Conservation (phyloP, 2,329 filamentous ascomycete genomes). For the Diplodia seriata region DNA sequence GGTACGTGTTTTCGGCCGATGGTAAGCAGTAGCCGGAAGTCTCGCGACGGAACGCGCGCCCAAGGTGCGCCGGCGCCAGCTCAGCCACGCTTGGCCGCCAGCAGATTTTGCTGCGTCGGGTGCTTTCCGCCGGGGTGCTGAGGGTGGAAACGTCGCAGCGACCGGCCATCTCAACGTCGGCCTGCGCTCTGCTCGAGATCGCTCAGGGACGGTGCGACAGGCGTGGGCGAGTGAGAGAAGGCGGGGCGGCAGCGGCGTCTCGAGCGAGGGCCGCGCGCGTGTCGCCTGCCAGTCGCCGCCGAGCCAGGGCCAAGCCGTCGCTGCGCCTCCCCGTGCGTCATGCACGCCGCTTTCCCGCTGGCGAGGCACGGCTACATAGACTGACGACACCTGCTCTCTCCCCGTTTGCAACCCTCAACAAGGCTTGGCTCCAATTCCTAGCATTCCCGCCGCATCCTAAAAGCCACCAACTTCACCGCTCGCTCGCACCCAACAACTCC, state of each 20-base stretch:
- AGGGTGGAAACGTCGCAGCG: neutral
- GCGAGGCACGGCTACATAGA: neutral
- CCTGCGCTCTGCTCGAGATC: neutral
- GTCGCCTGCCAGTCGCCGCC: neutral
- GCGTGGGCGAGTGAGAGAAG: neutral
- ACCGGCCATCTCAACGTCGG: neutral
- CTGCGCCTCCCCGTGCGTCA: slow-evolving; percentile 29
- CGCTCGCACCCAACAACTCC: neutral
- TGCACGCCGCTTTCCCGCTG: neutral
- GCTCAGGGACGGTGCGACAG: neutral
- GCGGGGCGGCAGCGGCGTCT: neutral
- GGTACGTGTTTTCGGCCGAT: neutral
- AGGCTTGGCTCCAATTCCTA: neutral
- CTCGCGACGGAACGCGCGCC: slow-evolving; percentile 23
- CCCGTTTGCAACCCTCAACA: neutral
- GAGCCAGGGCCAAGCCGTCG: slow-evolving; percentile 14
- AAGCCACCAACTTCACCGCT: neutral
- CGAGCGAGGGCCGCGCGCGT: neutral
- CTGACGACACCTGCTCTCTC: neutral
- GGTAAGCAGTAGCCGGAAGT: slow-evolving; percentile 20
- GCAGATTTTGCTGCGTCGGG: neutral
- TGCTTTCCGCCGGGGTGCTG: neutral
- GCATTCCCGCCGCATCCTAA: neutral
- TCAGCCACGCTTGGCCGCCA: slow-evolving; percentile 24
- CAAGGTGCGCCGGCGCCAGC: neutral